Base-by-base conservation (phyloP, 768 basidiomycete genomes). In the Butyriboletus loyo region DNA sequence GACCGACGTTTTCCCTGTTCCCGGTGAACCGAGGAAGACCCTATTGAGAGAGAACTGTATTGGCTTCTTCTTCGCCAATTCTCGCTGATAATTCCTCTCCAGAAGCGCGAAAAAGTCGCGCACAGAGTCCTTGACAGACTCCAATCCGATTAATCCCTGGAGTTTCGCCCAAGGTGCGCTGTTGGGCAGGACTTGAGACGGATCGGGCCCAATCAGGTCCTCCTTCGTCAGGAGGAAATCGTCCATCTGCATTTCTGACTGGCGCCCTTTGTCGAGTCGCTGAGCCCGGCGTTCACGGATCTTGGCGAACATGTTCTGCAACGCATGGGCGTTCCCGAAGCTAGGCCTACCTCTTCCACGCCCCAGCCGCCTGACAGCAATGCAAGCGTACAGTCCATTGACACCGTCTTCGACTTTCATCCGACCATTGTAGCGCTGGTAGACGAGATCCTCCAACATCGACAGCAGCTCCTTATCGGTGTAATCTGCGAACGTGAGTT, bases 1-100 rank as follows among this genome's bases (percentile, higher is more conserved):
- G 0, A 89, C 86, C 0, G 85, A 81, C 5, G 86, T 87, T 61
- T 88, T 88, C 0, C 86, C 86, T 0, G 84, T 87, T 1, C 86
- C 86, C 8, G 86, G 86, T 5, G 80, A 80, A 5, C 86, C 87
- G 10, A 85, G 61, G 66, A 89, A 86, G 1, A 83, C 80, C 13
- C 83, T 78, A 52, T 88, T 87, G 52, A 87, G 75, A 13, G 83
- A 80, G 14, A 82, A 54, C 44, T 75, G 66, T 15, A 84, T 50
- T 0, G 82, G 83, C 41, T 78, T 72, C 57, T 75, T 69, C 60
- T 86, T 85, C 36, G 56, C 50, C 32, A 88, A 63, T 60, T 87
- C 86, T 10, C 86, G 78, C 9, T 74, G 57, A 54, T 85, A 87
- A 57, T 88, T 88, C 7, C 69, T 74, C 38, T 76, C 63, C 49